Base-by-base conservation (phyloP, 1,139 yeast genomes). In the Pichia sp. region DNA sequence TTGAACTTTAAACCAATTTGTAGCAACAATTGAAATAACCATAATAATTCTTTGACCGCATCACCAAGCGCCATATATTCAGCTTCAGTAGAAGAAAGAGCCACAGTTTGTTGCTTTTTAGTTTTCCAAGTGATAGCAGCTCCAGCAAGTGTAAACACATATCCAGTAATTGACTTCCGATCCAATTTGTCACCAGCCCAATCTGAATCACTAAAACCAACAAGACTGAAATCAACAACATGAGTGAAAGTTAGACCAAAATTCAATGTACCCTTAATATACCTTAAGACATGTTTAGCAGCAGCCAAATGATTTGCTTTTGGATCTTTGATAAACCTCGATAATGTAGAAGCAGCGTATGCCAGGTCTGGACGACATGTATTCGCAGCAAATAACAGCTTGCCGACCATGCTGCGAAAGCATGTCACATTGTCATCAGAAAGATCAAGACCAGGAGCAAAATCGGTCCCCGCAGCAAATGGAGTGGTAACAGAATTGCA, bases 11-110 rank as follows among this genome's bases (percentile, higher is more conserved):
- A 16, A 24, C 41, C 36, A 39, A 33, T 20, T 11, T 27, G 12
- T 16, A 8, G 8, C 22, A 25, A 11, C 16, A 32, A 27, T 39
- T 33, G 32, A 27, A 30, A 10, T 24, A 39, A 28, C 37, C 41
- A 25, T 22, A 39, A 35, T 27, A 39, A n/a, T 27, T 33, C 37
- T 27, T 39, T 32, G 16, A 39, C 41, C 9, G 37, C 27, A 33
- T 39, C 25, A n/a, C 41, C 32, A 6, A 39, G 27, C n/a, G 27
- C 36, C 41, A 33, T 39, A 25, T 39, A 32, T 20, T 39, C 37
- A 6, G 41, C 41, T 33, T 39, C 41, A 27, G 41, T 33, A 30
- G 31, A 39, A 5, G 41, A 39, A 7, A 25, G 20, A 20, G 41
- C 41, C 27, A 39, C 41, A 16, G 29, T 39, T n/a, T 38, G 28